Base-by-base conservation (phyloP, 2,329 filamentous ascomycete species). In the Simplicillium aogashimaense region DNA sequence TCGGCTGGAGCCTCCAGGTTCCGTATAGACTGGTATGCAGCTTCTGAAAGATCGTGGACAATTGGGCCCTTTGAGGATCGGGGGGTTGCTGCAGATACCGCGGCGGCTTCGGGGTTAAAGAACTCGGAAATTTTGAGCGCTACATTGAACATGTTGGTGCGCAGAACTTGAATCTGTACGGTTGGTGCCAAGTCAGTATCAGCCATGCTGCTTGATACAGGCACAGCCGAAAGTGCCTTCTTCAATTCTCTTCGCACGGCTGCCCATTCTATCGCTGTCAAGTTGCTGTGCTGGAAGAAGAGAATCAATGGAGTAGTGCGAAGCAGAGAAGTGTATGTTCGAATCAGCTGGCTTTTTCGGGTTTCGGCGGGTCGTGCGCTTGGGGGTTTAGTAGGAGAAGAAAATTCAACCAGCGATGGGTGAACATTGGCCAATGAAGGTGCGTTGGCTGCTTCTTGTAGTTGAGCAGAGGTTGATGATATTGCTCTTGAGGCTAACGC, bases 101-200 rank as follows among this genome's bases (percentile, higher is more conserved):
- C 49, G 14, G 65, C 60, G 4, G 50, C 58, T 31, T 63, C 62
- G 46, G 70, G 74, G 56, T 75, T 75, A 56, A 77, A 94, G 63
- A 88, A 94, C 56, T 97, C 90, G 45, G 89, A 81, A 38, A 97
- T 76, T 49, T 83, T 82, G 45, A 97, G 67, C 1, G 90, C 89
- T 14, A 86, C 78, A 49, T 82, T 81, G 57, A 98, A 86, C 55
- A 98, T 94, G 55, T 86, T 84, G 12, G 86, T 92, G 56, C 92
- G 83, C 41, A 98, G 69, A 18, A 94, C 85, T 59, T 94, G 83
- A 18, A 97, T 59, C 61, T 86, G 82, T 49, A 92, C 72, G 31
- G 69, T 65, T 2, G 74, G 63, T n/a, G 74, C 70, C 29, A 86
- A 57, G 28, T 74, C 60, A 16, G 65, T 46, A 12, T 61, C 53